Evolutionary conservation across 108 stramenopile genomes (phyloP).

Genomic region (Skeletonema marinoi): DNA sequence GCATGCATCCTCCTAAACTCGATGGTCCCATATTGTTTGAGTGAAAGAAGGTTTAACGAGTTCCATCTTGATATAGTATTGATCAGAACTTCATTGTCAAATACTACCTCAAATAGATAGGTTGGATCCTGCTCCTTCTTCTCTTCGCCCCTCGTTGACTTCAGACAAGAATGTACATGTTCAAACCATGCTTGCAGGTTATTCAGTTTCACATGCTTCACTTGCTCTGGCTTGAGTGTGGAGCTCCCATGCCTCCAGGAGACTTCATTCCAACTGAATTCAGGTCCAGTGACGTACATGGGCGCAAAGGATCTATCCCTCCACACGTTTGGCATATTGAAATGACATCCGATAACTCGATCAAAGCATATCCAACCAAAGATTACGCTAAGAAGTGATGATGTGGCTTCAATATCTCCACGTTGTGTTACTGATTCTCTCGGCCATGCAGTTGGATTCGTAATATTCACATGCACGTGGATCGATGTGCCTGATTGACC

Average conservation of each 20-base stretch:
- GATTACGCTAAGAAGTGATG: too few relatives aligned
- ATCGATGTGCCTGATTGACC: slow-evolving; percentile 41
- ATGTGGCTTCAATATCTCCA: neutral
- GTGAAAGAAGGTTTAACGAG: slow-evolving; percentile 27
- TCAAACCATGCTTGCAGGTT: slow-evolving; percentile 31
- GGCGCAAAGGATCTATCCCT: too few relatives aligned
- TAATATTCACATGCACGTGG: slow-evolving; percentile 34
- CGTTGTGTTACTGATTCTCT: neutral
- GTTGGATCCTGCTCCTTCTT: slow-evolving; percentile 8
- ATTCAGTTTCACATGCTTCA: slow-evolving; percentile 12
- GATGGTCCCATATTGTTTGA: slow-evolving; percentile 33
- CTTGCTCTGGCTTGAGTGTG: neutral
- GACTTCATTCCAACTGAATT: too few relatives aligned
- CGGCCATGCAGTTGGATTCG: slow-evolving; percentile 31
- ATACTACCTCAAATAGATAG: slow-evolving; percentile 18
- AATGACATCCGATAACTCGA: too few relatives aligned
- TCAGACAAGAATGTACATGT: slow-evolving; percentile 1
- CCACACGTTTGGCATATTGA: too few relatives aligned
- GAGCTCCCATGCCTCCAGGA: too few relatives aligned
- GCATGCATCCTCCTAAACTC: slow-evolving; percentile 41
- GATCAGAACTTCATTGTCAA: slow-evolving; percentile 13
- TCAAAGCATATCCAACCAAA: too few relatives aligned
- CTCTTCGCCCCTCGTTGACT: slow-evolving; percentile 2
- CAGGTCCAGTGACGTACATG: too few relatives aligned
- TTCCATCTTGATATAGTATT: slow-evolving; percentile 35